Conservation (phyloP, 169 alveolate genomes). For the Plasmodium inui region DNA sequence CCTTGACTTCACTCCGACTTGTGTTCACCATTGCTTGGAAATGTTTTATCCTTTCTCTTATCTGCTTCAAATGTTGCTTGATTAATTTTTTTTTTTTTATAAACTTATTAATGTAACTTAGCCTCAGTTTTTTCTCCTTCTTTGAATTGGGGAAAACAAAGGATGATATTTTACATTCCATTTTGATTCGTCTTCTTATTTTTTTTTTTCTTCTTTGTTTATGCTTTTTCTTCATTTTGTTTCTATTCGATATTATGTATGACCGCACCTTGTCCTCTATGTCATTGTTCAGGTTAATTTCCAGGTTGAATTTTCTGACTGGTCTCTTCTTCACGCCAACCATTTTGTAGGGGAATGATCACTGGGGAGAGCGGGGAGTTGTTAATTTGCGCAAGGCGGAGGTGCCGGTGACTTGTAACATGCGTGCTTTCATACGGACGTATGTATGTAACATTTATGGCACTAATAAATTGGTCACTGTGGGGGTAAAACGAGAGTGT, state of each 20-base stretch:
- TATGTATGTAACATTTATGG: not conserved
- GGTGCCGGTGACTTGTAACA: not conserved
- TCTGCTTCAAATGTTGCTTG: conserved; percentile 37
- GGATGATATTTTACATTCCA: conserved; percentile 55
- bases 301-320: conserved; percentile 50
- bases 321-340: conserved; percentile 57
- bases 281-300: conserved; percentile 30
- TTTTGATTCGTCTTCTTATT: conserved; percentile 68
- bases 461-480: not conserved
- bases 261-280: conserved; percentile 61
- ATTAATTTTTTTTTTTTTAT: conserved; percentile 41
- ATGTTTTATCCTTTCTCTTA: conserved; percentile 17
- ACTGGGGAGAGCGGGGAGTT: not conserved
- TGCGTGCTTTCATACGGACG: not conserved
- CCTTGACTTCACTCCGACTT: not conserved
- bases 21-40: not conserved
- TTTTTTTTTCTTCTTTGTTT: conserved; percentile 44
- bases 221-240: conserved; percentile 27
- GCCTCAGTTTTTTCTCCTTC: conserved; percentile 62
- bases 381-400: not conserved
- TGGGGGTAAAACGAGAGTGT: not conserved
- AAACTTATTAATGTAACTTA: conserved; percentile 52
- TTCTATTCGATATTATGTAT: conserved; percentile 24
- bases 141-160: conserved; percentile 71
- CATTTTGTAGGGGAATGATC: conserved; percentile 1